Evolutionary conservation across 1,284 basidiomycete species (phyloP).

Genomic region (Sanghuangporus sanghuang): DNA sequence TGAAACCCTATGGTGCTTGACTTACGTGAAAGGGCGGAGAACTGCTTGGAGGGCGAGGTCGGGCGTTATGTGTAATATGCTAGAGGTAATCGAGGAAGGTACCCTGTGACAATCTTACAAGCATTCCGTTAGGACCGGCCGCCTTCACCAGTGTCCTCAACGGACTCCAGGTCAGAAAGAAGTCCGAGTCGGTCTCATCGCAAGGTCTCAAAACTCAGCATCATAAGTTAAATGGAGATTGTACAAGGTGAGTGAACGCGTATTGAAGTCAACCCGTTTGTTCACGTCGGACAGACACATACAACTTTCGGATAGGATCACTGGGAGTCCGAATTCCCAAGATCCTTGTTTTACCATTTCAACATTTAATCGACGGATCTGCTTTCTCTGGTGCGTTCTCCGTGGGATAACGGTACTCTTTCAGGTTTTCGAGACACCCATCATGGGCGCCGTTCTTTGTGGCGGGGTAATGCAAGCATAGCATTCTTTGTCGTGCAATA

Average conservation of each 20-base stretch:
- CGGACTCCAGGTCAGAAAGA: not conserved
- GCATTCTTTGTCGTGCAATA: not conserved
- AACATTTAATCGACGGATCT: slow-evolving; percentile 8
- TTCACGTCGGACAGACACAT: slow-evolving; percentile 26
- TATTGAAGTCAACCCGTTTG: slow-evolving; percentile 25
- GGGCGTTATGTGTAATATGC: slow-evolving; percentile 20
- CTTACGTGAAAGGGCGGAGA: slow-evolving; percentile 15
- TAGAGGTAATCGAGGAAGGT: slow-evolving; percentile 23
- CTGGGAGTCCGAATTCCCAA: slow-evolving; percentile 22
- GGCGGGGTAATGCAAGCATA: slow-evolving; percentile 19
- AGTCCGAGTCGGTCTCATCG: slow-evolving; percentile 23
- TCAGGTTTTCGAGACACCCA: slow-evolving; percentile 19
- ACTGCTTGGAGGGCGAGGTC: slow-evolving; percentile 26
- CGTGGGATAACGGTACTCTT: slow-evolving; percentile 26
- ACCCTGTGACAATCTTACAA: slow-evolving; percentile 24
- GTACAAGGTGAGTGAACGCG: slow-evolving; percentile 24
- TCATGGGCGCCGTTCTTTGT: slow-evolving; percentile 22
- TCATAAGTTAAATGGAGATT: slow-evolving; percentile 24
- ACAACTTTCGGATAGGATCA: slow-evolving; percentile 24
- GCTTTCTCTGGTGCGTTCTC: slow-evolving; percentile 27
- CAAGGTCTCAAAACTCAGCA: slow-evolving; percentile 22
- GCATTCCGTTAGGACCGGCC: slow-evolving; percentile 28
- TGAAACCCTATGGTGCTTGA: slow-evolving; percentile 15
- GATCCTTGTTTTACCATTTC: not conserved
- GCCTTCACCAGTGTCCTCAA: not conserved